Base-by-base conservation (phyloP, 2,329 filamentous ascomycete genomes). In the Epichloe coenophiala region DNA sequence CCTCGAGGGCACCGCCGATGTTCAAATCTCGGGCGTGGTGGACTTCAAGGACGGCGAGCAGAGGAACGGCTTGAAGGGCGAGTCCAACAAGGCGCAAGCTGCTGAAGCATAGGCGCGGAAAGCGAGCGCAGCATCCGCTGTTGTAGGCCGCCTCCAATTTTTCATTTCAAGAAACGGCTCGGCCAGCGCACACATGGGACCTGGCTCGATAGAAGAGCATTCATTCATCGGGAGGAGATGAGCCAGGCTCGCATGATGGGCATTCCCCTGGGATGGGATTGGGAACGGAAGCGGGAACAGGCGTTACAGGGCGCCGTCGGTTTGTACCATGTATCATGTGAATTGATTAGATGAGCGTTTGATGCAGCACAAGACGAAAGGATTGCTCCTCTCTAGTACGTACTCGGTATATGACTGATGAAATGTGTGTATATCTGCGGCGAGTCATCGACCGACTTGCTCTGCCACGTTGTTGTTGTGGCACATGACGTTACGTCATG, bases 1-100 rank as follows among this genome's bases (percentile, higher is more conserved):
- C 5, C 67, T 81, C 21, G 69, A 68, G 2, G 73, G 71, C 9
- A 65, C 65, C 3, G 71, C 68, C 1, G 70, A 75, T 17, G 70
- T 75, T 9, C 64, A 72, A 17, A 63, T 76, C 6, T 54, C 63
- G 3, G 63, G 61, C 12, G 58, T 59, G 3, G 54, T 63, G 19
- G 66, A 66, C 47, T 58, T 57, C 39, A 59, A 57, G 5, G 59
- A 63, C 17, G 59, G 52, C 19, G 60, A 58, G 12, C 52, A 56
- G 36, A 49, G 56, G 3, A 60, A 65, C 35, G 60, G 55, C 19
- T 57, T 55, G 5, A 50, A 53, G 2, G 41, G 40, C 12, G 8
- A 43, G 17, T 50, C 50, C 11, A 51, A 49, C 37, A 51, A 48
- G 35, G 43, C 47, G 17, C 17, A 17, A 5, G 35, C 43, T 44